These are phyloP conservation scores for Diplodia intermedia DNA, from an alignment of 2,329 filamentous ascomycete genomes.

Conservation along the genomic window DNA sequence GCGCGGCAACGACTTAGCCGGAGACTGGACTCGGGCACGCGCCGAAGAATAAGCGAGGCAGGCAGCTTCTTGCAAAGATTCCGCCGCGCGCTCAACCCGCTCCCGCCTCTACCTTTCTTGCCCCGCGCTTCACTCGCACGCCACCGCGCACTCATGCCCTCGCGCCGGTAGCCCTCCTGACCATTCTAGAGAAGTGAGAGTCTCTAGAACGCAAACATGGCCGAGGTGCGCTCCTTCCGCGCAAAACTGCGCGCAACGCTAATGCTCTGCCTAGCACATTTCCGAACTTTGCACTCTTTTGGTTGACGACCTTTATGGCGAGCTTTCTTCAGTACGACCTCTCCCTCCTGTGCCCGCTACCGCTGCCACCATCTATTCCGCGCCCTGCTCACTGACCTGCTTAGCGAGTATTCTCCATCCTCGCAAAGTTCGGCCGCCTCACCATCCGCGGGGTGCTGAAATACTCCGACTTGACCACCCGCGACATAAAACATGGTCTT, in stretches of 20 bases:
- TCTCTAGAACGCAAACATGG: slow-evolving; percentile 32
- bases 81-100: slow-evolving; percentile 13
- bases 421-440: slow-evolving; percentile 80
- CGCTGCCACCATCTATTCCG: not conserved
- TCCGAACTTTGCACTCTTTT: slow-evolving; percentile 90
- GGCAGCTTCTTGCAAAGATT: slow-evolving; percentile 18
- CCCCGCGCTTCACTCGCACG: slow-evolving; percentile 10
- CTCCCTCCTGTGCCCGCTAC: not conserved
- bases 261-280: slow-evolving; percentile 66
- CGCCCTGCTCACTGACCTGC: slow-evolving; percentile 15
- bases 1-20: slow-evolving; percentile 17
- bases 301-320: slow-evolving; percentile 87
- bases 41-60: slow-evolving; percentile 17
- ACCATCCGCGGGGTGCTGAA: slow-evolving; percentile 72
- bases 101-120: slow-evolving; percentile 13
- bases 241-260: slow-evolving; percentile 9
- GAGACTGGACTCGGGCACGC: not conserved
- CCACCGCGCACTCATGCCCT: slow-evolving; percentile 28
- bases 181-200: slow-evolving; percentile 33
- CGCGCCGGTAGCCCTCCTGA: slow-evolving; percentile 24
- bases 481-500: slow-evolving; percentile 80
- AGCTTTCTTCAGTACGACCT: slow-evolving; percentile 81
- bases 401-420: slow-evolving; percentile 82
- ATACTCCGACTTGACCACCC: slow-evolving; percentile 74
- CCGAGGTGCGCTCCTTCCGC: slow-evolving; percentile 22